Conservation (phyloP, 495 filamentous ascomycete genomes). For the Melanomma pulvis-pyrius region DNA sequence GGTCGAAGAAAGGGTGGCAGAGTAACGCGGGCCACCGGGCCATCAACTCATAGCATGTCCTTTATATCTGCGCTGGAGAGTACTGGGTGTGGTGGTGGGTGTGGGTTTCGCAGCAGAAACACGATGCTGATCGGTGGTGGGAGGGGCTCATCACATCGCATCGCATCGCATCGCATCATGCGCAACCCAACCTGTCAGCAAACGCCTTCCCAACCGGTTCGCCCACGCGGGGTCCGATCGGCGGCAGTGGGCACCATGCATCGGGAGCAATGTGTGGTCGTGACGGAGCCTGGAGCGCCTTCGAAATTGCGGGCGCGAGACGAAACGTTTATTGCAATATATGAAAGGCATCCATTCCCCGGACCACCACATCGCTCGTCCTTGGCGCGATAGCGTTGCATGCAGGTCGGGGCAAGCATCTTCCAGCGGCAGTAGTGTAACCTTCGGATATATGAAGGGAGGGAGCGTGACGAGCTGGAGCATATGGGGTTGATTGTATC, state of each 20-base stretch:
- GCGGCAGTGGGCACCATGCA: neutral
- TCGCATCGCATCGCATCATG: slow-evolving; percentile 16
- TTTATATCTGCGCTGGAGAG: neutral
- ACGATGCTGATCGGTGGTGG: neutral
- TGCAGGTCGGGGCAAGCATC: slow-evolving; percentile 13
- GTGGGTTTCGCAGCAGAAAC: neutral
- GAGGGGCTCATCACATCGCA: neutral
- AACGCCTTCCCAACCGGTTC: slow-evolving; percentile 3
- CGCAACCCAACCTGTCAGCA: neutral
- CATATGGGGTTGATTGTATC: slow-evolving; percentile 8
- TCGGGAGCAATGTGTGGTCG: neutral
- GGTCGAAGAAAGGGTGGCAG: neutral
- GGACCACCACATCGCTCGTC: neutral
- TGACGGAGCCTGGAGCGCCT: slow-evolving; percentile 1
- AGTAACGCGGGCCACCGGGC: neutral
- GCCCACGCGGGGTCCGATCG: slow-evolving; percentile 26
- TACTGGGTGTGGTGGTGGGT: neutral
- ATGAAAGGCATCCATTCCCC: slow-evolving; percentile 13
- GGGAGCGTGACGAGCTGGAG: slow-evolving; percentile 17
- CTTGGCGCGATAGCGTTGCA: slow-evolving; percentile 2
- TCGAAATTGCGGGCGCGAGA: slow-evolving; percentile 26
- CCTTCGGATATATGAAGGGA: slow-evolving; percentile 18
- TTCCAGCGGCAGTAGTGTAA: slow-evolving; percentile 3
- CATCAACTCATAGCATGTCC: neutral
- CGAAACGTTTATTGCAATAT: slow-evolving; percentile 29